These are phyloP conservation scores for Bromus sterilis DNA, from an alignment of 176 grass and related monocot genomes.

Conservation along the genomic window DNA sequence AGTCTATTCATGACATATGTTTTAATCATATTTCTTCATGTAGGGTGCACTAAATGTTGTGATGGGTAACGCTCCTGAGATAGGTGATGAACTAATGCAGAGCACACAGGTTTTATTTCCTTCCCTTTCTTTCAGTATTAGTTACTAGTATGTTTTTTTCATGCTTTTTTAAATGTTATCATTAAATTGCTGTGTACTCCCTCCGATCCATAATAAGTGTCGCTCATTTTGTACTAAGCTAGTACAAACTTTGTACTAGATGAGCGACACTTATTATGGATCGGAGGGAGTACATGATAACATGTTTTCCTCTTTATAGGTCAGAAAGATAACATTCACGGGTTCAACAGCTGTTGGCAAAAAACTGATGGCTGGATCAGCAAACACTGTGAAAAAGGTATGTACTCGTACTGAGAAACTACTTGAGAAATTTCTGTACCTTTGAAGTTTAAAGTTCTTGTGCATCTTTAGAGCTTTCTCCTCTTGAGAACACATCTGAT, in stretches of 20 bases:
- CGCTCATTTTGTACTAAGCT: too few species aligned
- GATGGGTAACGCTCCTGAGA: slow-evolving; percentile 89
- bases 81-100: slow-evolving; percentile 71
- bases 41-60: slow-evolving; percentile 87
- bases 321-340: slow-evolving; percentile 97
- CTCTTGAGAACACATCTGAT: neutral
- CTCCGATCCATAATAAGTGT: too few species aligned
- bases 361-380: slow-evolving; percentile 89
- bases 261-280: too few species aligned
- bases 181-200: slow-evolving; percentile 14
- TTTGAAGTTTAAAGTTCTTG: neutral
- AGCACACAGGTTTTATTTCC: slow-evolving; percentile 61
- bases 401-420: neutral
- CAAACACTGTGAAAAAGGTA: slow-evolving; percentile 95
- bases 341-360: slow-evolving; percentile 97
- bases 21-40: slow-evolving; percentile 24
- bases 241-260: too few species aligned
- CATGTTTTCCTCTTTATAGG: slow-evolving; percentile 47
- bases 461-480: slow-evolving; percentile 1
- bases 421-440: neutral
- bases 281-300: too few species aligned
- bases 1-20: slow-evolving; percentile 1
- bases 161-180: neutral
- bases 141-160: neutral
- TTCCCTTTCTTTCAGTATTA: neutral